Percentiles rank a stretch among this genome's conserved stretches.
phyloP scores from a whole-genome alignment of 2,329 filamentous ascomycete genomes.

The Paraphoma sp. region DNA sequence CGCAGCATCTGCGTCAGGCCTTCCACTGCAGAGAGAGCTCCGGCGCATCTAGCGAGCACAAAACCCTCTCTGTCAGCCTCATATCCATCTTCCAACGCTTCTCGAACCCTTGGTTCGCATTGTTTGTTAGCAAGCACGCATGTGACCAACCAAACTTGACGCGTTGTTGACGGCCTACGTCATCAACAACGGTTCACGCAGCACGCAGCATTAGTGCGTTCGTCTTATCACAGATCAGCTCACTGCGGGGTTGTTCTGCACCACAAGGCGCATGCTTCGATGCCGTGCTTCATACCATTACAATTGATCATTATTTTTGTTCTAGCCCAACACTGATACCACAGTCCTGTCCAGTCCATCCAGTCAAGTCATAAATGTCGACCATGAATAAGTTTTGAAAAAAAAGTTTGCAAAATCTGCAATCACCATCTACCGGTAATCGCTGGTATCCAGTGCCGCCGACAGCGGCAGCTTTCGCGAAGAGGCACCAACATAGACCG shows the following conservation, averaged over 20 bases:
- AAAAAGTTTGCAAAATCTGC: too few species aligned
- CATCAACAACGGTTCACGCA: not conserved
- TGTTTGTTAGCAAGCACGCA: not conserved
- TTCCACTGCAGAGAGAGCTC: not conserved
- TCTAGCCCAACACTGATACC: not conserved
- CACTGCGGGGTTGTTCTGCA: not conserved
- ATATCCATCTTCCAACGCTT: not conserved
- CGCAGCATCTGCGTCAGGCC: not conserved
- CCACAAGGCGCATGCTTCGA: not conserved
- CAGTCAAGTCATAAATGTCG: not conserved
- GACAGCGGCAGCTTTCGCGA: conserved; percentile 63
- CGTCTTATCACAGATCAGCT: not conserved
- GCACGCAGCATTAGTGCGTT: not conserved
- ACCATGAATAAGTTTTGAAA: too few species aligned
- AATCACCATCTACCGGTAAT: conserved; percentile 8
- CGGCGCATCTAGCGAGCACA: not conserved
- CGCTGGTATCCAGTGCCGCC: conserved; percentile 31
- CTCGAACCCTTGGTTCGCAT: not conserved
- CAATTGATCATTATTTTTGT: conserved; percentile 7
- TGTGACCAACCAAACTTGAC: not conserved
- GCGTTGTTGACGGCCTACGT: not conserved
- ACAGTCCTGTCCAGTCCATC: not conserved
- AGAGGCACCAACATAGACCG: conserved; percentile 65
- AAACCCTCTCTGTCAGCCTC: not conserved
- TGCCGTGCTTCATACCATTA: not conserved